Base-by-base conservation (phyloP, 2,329 filamentous ascomycete species). In the Herpomyces periplanetae region DNA sequence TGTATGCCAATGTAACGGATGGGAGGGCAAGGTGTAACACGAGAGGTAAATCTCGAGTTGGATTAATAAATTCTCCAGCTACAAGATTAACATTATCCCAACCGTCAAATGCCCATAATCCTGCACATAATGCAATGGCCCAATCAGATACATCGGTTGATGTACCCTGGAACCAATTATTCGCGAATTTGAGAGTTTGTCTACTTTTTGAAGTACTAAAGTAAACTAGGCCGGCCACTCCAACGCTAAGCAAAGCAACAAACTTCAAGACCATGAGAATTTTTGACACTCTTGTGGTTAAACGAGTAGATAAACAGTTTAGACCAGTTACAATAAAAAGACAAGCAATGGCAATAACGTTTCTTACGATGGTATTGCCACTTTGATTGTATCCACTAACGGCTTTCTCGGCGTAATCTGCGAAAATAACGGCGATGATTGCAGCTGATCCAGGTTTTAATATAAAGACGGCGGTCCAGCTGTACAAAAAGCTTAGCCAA, bases 21-120 rank as follows among this genome's bases (percentile, higher is more conserved):
- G 80, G 73, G 52, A 96, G 80, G 7, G 75, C 73, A 1, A 75
- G 87, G 40, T 96, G 80, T 22, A 96, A 87, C 11, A 88, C 73
- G 10, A 69, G 58, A 1, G 80, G 80, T 5, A 96, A 56, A 35
- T 96, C 80, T 26, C 71, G 59, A 18, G 53, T 52, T 1, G 80
- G 69, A 32, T 88, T 73, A 31, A 71, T 64, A 43, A 96, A 91
- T 39, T 96, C 80, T 30, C 73, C 80, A 1, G 84, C 71, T 4
- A 96, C 80, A 32, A 88, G 96, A 40, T 88, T 96, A 42, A 80
- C 69, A 37, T 96, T 96, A 35, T 96, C 80, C 80, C 80, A 96
- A 12, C 80, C 80, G 34, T 96, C 80, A 39, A 80, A 96, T 1
- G 80, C 80, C 80, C 80, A 96, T 3, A 96, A 48, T 5, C 80